These are phyloP conservation scores for Coemansia sp. DNA, from an alignment of 192 early-diverging fungal genomes.

Conservation along the genomic window DNA sequence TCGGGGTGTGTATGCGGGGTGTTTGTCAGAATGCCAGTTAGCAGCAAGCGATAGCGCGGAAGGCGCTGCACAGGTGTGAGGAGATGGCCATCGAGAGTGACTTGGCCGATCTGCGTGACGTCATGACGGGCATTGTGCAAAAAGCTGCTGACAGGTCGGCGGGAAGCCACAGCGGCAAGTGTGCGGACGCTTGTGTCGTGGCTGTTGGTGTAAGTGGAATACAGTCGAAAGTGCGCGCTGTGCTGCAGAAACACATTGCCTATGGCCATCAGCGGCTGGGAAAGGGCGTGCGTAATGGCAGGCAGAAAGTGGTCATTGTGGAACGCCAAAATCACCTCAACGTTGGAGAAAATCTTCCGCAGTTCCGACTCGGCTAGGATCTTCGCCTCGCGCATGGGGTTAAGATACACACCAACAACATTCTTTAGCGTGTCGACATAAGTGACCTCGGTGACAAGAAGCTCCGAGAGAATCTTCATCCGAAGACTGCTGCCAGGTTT, in stretches of 20 bases:
- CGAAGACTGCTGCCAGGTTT: slow-evolving; percentile 52
- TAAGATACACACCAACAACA: slow-evolving; percentile 66
- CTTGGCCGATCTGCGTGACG: slow-evolving; percentile 68
- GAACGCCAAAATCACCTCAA: slow-evolving; percentile 70
- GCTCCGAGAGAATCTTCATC: slow-evolving; percentile 71
- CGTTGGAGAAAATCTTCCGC: slow-evolving; percentile 77
- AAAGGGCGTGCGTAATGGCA: slow-evolving; percentile 40
- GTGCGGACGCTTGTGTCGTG: slow-evolving; percentile 71
- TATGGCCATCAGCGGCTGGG: slow-evolving; percentile 49
- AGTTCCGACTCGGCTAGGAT: slow-evolving; percentile 61
- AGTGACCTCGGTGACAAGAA: slow-evolving; percentile 80
- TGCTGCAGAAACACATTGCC: slow-evolving; percentile 77
- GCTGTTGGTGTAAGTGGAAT: slow-evolving; percentile 82
- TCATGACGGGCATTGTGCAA: slow-evolving; percentile 45
- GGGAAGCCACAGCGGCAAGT: slow-evolving; percentile 55
- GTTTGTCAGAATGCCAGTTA: slow-evolving; percentile 78
- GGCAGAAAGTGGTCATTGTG: slow-evolving; percentile 71
- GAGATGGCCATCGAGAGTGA: slow-evolving; percentile 80
- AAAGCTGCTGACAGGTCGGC: slow-evolving; percentile 35
- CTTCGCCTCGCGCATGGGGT: slow-evolving; percentile 53
- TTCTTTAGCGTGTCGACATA: slow-evolving; percentile 81
- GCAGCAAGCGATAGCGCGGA: slow-evolving; percentile 87
- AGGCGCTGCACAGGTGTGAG: slow-evolving; percentile 92
- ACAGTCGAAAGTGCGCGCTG: slow-evolving; percentile 80
- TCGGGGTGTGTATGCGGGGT: slow-evolving; percentile 80